Conservation (phyloP, 2,329 filamentous ascomycete genomes). For the Pestalotiopsis sp. region DNA sequence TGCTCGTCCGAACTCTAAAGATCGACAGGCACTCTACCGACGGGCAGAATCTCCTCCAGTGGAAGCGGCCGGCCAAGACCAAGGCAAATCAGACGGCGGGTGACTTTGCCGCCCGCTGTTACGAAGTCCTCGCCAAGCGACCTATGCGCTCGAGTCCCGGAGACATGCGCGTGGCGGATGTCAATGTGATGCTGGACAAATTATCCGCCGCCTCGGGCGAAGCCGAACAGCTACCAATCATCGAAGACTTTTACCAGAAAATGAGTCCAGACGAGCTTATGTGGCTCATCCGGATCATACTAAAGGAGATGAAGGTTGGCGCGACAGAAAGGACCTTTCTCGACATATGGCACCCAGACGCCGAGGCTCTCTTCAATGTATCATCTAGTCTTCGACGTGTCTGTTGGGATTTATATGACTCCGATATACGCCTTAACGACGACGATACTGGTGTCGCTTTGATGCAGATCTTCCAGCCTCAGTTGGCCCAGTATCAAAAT, state of each 20-base stretch:
- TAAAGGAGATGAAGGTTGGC: constrained; percentile 74
- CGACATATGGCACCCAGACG: constrained; percentile 79
- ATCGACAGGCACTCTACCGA: constrained; percentile 91
- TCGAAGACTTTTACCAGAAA: constrained; percentile 80
- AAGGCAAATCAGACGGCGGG: constrained; percentile 70
- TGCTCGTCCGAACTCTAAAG: constrained; percentile 90
- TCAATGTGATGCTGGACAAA: constrained; percentile 83
- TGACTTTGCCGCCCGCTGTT: constrained; percentile 90
- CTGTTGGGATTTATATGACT: constrained; percentile 90
- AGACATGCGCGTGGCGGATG: constrained; percentile 83
- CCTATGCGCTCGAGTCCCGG: constrained; percentile 75
- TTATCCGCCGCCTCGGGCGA: constrained; percentile 78
- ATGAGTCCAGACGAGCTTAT: constrained; percentile 95
- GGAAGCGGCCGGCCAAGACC: constrained; percentile 83
- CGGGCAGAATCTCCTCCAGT: constrained; percentile 81
- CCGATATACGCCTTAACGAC: constrained; percentile 70
- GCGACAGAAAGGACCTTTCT: constrained; percentile 90
- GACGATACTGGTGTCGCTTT: constrained; percentile 76
- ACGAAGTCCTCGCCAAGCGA: constrained; percentile 82
- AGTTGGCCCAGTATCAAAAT: constrained; percentile 91
- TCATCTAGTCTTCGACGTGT: constrained; percentile 88
- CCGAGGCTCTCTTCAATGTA: constrained; percentile 80
- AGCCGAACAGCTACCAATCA: constrained; percentile 79
- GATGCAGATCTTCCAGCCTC: constrained; percentile 96
- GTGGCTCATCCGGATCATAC: constrained; percentile 92